phyloP scores from a whole-genome alignment of 2,329 filamentous ascomycete genomes.

The Colletotrichum acutatum region DNA sequence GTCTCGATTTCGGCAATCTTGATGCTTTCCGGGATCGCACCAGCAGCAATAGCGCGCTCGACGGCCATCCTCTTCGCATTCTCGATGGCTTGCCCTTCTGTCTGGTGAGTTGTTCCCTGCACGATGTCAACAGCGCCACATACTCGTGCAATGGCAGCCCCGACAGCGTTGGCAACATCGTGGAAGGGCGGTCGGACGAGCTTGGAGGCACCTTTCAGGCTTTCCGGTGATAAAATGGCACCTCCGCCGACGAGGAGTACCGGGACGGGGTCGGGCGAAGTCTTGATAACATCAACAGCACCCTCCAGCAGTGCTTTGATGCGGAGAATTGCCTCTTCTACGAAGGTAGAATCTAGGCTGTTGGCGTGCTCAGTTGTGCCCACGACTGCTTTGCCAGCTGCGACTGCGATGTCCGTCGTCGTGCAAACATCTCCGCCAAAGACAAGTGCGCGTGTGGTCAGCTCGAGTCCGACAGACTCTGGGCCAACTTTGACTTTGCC shows the following conservation, averaged over 20 bases:
- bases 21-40: conserved; percentile 42
- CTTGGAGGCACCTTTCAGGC: conserved; percentile 64
- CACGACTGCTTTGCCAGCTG: conserved; percentile 62
- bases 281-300: conserved; percentile 42
- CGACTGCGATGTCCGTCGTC: conserved; percentile 55
- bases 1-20: conserved; percentile 54
- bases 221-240: conserved; percentile 66
- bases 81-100: conserved; percentile 37
- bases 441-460: conserved; percentile 56
- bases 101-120: conserved; percentile 36
- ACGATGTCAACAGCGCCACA: conserved; percentile 60
- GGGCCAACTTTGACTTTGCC: conserved; percentile 55
- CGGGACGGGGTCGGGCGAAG: conserved; percentile 40
- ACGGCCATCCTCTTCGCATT: conserved; percentile 38
- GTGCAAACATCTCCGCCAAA: conserved; percentile 60
- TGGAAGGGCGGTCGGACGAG: conserved; percentile 68
- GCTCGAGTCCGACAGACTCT: conserved; percentile 61
- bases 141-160: conserved; percentile 70
- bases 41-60: conserved; percentile 35
- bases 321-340: conserved; percentile 38
- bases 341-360: conserved; percentile 39
- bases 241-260: conserved; percentile 71
- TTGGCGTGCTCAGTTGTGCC: conserved; percentile 46
- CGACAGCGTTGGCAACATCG: conserved; percentile 72
- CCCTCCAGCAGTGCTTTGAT: conserved; percentile 39